Evolutionary conservation across 306 rosid genomes (phyloP), one percentile per base, ranked within the genome.

Genomic region (Lagenaria siceraria): DNA sequence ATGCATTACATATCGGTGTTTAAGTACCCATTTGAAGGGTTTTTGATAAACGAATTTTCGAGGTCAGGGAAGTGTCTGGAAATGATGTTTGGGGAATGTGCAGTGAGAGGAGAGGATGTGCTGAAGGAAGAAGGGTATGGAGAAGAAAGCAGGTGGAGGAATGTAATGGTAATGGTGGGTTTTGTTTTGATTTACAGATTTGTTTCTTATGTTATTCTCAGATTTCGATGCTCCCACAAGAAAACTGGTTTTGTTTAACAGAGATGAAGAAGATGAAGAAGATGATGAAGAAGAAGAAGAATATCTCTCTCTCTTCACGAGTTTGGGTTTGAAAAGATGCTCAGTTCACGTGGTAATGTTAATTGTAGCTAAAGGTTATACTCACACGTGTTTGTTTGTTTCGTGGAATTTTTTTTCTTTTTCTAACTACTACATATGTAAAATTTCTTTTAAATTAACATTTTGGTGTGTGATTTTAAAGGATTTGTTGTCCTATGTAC

Each of bases 21-120:
- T 53, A 95, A 95, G 90, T 92, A 95, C 78, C 98, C 98, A 19
- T 92, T 95, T 36, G 98, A 95, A 87, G 97, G 97, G 90, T 87
- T 95, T 76, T 78, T 95, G 78, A 88, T 92, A 76, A 95, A 92
- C 62, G 97, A 95, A 84, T 95, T 95, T 80, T 95, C 98, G 2
- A 78, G 87, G 10, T 90, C 97, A n/a, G 89, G 80, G 17, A 92
- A 95, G 85, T 95, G 98, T 80, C 75, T 95, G 87, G 88, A 87
- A 81, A 36, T 66, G 73, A 76, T 92, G 87, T 89, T 94, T 66
- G 98, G 93, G 36, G 82, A 83, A 78, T 95, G 96, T 33, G 40
- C 84, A 49, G 83, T 83, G 87, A 92, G 81, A 0, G 95, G 90
- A 25, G 95, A 86, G 58, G 89, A 88, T 74, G 85, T 95, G 70